Percentiles rank a stretch among this genome's conserved stretches.
These are phyloP conservation scores for Blechomonas ayalai DNA, from an alignment of 208 protist genomes.

Conservation along the genomic window DNA sequence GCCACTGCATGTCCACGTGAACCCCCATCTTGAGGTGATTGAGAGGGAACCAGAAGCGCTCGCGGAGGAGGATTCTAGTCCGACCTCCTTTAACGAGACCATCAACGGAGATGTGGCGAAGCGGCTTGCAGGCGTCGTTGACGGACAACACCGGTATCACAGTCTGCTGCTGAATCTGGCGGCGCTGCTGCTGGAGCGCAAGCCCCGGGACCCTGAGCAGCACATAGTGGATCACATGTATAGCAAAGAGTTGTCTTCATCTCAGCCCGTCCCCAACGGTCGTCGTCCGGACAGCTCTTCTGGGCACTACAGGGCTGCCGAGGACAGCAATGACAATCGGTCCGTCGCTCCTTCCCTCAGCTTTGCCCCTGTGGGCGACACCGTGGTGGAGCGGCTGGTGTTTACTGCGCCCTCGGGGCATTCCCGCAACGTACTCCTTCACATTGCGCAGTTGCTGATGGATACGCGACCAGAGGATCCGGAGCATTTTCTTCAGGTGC, in stretches of 20 bases:
- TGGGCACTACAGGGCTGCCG: neutral
- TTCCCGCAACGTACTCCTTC: conserved; percentile 13
- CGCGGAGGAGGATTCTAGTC: too few relatives aligned
- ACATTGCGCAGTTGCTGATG: conserved; percentile 33
- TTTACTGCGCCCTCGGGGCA: conserved; percentile 18
- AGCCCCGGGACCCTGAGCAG: conserved; percentile 45
- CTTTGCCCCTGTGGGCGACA: conserved; percentile 26
- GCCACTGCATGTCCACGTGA: too few relatives aligned
- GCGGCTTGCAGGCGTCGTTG: too few relatives aligned
- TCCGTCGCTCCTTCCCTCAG: neutral
- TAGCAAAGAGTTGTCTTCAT: conserved; percentile 13
- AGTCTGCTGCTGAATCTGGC: conserved; percentile 33
- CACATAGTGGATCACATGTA: conserved; percentile 42
- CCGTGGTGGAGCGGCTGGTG: conserved; percentile 44
- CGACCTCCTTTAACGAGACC: too few relatives aligned
- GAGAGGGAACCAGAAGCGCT: too few relatives aligned
- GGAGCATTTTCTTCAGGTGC: conserved; percentile 48
- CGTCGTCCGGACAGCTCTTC: neutral
- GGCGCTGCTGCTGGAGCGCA: conserved; percentile 16
- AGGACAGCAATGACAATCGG: neutral
- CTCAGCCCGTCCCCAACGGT: conserved; percentile 1
- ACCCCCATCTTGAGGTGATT: too few relatives aligned
- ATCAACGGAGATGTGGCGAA: too few relatives aligned
- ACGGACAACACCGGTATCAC: neutral
- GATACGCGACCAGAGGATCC: conserved; percentile 42